phyloP scores from a whole-genome alignment of 2,329 filamentous ascomycete species.

The Cadophora malorum region DNA sequence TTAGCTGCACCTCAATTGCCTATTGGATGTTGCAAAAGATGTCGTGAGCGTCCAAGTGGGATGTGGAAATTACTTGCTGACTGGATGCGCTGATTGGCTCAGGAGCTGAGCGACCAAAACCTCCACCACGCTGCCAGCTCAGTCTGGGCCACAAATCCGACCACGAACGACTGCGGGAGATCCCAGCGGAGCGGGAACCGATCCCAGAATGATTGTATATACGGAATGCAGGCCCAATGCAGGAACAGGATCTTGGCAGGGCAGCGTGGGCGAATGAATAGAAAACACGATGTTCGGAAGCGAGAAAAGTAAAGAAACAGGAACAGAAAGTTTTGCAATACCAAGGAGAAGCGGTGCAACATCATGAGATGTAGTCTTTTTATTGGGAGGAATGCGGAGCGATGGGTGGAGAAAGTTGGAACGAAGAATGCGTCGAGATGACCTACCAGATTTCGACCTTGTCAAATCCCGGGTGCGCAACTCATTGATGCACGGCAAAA shows the following conservation, averaged over 20 bases:
- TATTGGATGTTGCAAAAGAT: constrained; percentile 7
- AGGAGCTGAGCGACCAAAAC: not conserved
- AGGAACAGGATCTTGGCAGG: constrained; percentile 13
- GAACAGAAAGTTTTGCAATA: not conserved
- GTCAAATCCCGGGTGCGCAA: not conserved
- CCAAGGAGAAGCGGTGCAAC: not conserved
- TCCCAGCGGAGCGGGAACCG: constrained; percentile 13
- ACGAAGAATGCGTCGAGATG: not conserved
- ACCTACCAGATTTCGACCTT: not conserved
- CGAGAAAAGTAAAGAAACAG: not conserved
- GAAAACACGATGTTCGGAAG: constrained; percentile 6
- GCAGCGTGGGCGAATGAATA: constrained; percentile 9
- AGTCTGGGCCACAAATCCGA: constrained; percentile 9
- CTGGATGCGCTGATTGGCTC: constrained; percentile 12
- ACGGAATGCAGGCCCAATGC: constrained; percentile 1
- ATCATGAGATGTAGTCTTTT: not conserved
- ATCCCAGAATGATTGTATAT: constrained; percentile 6
- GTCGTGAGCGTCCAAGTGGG: constrained; percentile 2
- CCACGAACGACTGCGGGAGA: constrained; percentile 6
- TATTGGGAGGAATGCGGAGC: not conserved
- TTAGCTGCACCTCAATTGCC: not conserved
- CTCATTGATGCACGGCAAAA: not conserved
- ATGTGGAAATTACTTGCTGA: constrained; percentile 13
- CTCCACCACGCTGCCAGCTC: not conserved
- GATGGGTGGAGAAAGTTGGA: not conserved